Evolutionary conservation across 1,284 basidiomycete species (phyloP), one percentile per base, ranked within the genome.

Genomic region (Fomes fomentarius): DNA sequence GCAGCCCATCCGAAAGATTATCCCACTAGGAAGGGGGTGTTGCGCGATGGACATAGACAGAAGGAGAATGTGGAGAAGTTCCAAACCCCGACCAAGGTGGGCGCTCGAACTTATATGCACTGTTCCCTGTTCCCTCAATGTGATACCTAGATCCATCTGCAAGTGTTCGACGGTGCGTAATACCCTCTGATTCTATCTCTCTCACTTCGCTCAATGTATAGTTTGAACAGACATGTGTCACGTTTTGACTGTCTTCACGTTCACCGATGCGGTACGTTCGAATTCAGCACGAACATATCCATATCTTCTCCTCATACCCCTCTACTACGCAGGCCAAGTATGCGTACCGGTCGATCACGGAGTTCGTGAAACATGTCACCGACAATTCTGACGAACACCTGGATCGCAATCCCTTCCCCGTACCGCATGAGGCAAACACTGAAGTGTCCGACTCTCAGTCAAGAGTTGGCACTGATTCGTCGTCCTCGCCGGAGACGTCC

Each of bases 1-100:
- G 92, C 93, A 1, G 91, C 93, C 0, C 76, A 89, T 65, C 93
- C 93, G 0, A 76, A 80, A 0, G 68, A 81, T 30, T 92, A 87
- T 63, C 91, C 91, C 0, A 72, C 85, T 0, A 74, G 86, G 30
- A 74, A 79, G 9, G 85, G 87, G 26, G 76, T 87, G 0, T 68
- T 84, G 7, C 67, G 70, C 28, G 75, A 78, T 21, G 74, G 73
- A 4, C 62, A 61, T 19, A 69, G 84, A n/a, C 82, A 84, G 66
- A 71, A 70, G 58, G 79, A 80, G 53, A 84, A 84, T 56, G 74
- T 67, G 10, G 74, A 79, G 40, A 79, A 76, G 43, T 85, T 84
- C 65, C 83, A 72, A 19, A 75, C 65, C 3, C 89, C 92, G 0
- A 95, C 93, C 0, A 85, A 91, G 69, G 89, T 79, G 50, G 17